Evolutionary conservation across 2,329 filamentous ascomycete species (phyloP), one percentile per base, ranked within the genome.

Genomic region (Stylonectria norvegica): DNA sequence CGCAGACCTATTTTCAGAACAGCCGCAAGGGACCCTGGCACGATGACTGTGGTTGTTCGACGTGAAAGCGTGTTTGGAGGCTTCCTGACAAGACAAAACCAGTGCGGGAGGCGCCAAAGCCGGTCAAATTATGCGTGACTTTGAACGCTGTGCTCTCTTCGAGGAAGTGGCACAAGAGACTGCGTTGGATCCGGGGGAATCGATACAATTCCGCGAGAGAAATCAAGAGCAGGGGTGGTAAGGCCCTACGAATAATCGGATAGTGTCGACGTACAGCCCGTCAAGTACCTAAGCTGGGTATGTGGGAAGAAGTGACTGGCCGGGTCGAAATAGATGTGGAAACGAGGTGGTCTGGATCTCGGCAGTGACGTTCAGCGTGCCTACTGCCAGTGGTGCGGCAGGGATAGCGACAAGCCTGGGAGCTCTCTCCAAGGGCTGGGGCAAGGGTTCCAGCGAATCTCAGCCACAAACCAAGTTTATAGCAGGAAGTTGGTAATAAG

Each of bases 361-460:
- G 28, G 27, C 10, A 39, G 32, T 33, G 14, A 28, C 31, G 36
- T 38, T 40, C 31, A 33, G 22, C 37, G 45, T 52, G 36, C n/a
- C n/a, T n/a, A n/a, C n/a, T n/a, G n/a, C 37, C 43, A 43, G 41
- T 51, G 42, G 45, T 38, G 48, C 25, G 54, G 43, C 54, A 49
- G 48, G 49, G 49, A 54, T 48, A 45, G 32, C 33, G 30, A 36
- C 42, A 40, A 35, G 40, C 32, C 36, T 56, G 31, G 30, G 7
- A 25, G 22, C 22, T 25, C 22, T 25, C 22, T 12, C 7, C 8
- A 25, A 25, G 22, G 22, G 14, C 36, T 30, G 17, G 31, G 32
- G 39, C 43, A 46, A 41, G 40, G 40, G 40, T 49, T 36, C 41
- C 30, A 30, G 19, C 20, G 36, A 12, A 19, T 36, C 31, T 15